These are phyloP conservation scores for Diaporthe ilicicola DNA, from an alignment of 2,329 filamentous ascomycete genomes.

Conservation along the genomic window DNA sequence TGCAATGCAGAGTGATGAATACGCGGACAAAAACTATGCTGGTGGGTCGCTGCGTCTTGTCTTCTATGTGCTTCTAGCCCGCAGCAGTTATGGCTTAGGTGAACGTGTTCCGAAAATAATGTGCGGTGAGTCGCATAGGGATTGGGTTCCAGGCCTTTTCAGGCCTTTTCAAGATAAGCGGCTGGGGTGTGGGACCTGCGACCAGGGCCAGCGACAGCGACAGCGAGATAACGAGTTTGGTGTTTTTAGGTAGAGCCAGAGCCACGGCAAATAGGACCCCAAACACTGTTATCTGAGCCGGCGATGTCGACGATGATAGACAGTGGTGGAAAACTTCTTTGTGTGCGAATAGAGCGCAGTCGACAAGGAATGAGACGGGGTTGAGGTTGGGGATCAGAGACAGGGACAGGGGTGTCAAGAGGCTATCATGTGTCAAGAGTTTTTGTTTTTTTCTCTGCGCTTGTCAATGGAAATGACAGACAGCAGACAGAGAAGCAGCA, in stretches of 20 bases:
- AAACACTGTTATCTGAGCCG: background rate
- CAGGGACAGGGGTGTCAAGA: background rate
- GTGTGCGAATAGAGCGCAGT: background rate
- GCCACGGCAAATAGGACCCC: background rate
- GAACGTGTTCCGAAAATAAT: background rate
- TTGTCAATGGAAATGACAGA: slow-evolving; percentile 19
- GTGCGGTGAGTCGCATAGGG: background rate
- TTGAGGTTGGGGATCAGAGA: background rate
- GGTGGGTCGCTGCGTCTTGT: background rate
- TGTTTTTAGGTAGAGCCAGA: background rate
- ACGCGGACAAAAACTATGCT: background rate
- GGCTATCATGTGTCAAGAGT: slow-evolving; percentile 14
- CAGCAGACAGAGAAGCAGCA: background rate
- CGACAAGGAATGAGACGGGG: background rate
- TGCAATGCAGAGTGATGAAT: background rate
- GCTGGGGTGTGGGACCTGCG: background rate
- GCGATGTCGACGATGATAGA: background rate
- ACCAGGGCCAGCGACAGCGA: background rate
- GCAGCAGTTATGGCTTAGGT: background rate
- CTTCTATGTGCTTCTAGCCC: background rate
- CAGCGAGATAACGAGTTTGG: background rate
- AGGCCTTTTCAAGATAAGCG: slow-evolving; percentile 7
- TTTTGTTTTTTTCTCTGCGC: background rate
- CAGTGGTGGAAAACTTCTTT: background rate
- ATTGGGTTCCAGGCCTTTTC: background rate